phyloP scores from a whole-genome alignment of 345 rosid genomes.

The Capsella bursapastoris region DNA sequence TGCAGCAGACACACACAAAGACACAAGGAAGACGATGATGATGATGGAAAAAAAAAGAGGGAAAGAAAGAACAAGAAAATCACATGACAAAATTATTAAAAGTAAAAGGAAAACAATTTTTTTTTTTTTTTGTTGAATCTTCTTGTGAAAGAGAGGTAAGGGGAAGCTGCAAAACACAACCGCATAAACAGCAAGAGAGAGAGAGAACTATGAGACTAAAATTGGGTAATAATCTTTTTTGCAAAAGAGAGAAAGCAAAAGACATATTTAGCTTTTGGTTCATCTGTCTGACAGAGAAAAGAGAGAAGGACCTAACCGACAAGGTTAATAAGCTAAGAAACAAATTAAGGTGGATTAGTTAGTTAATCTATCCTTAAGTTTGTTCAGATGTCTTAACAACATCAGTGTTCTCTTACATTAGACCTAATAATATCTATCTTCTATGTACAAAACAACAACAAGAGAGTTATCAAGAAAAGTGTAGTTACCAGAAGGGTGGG shows the following conservation, averaged over 20 bases:
- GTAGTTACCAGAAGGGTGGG: constrained; percentile 11
- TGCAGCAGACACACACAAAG: constrained; percentile 35
- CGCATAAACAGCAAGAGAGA: constrained; percentile 39
- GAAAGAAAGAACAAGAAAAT: constrained; percentile 21
- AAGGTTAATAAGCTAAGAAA: constrained; percentile 20
- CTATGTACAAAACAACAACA: constrained; percentile 11
- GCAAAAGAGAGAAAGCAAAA: constrained; percentile 28
- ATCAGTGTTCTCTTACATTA: constrained; percentile 4
- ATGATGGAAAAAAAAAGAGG: constrained; percentile 18
- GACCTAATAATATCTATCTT: constrained; percentile 17
- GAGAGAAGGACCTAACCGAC: constrained; percentile 34
- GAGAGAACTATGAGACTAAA: constrained; percentile 55
- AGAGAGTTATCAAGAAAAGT: constrained; percentile 1
- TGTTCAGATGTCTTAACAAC: constrained; percentile 35
- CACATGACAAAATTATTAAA: constrained; percentile 45
- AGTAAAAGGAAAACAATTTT: constrained; percentile 22
- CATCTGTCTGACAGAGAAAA: constrained; percentile 18
- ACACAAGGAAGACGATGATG: constrained; percentile 42
- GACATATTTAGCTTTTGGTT: constrained; percentile 41
- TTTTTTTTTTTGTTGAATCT: constrained; percentile 32
- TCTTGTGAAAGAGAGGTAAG: constrained; percentile 53
- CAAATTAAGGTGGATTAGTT: constrained; percentile 42
- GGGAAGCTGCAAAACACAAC: constrained; percentile 52
- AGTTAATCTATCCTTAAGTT: constrained; percentile 41
- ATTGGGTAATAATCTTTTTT: constrained; percentile 41